Conservation (phyloP, 768 basidiomycete genomes). For the Serendipita sp. region DNA sequence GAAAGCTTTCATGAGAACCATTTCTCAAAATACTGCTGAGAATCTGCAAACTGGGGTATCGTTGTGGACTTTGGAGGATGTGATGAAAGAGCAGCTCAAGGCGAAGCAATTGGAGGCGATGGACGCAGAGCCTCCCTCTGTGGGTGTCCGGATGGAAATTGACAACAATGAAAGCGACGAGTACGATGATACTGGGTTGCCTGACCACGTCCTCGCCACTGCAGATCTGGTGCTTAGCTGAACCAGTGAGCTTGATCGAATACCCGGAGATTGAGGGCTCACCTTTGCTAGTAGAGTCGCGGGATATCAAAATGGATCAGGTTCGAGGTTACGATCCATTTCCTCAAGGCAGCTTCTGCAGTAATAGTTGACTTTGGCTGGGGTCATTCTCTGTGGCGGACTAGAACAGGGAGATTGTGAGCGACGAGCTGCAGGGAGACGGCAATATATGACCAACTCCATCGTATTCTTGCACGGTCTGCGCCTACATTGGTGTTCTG, state of each 20-base stretch:
- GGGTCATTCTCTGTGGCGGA: background rate
- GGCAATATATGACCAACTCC: background rate
- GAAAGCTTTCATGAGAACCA: slow-evolving; percentile 95
- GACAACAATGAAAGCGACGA: slow-evolving; percentile 43
- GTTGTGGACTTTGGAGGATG: slow-evolving; percentile 87
- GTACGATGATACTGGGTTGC: slow-evolving; percentile 45
- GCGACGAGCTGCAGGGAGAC: background rate
- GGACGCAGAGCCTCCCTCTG: slow-evolving; percentile 19
- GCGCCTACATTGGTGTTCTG: background rate
- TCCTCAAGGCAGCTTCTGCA: background rate
- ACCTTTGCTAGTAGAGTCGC: background rate
- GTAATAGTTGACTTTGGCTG: background rate
- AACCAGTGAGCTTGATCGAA: slow-evolving; percentile 10
- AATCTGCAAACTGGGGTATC: slow-evolving; percentile 83
- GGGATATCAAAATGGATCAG: slow-evolving; percentile 1
- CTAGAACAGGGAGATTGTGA: background rate
- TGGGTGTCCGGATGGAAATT: slow-evolving; percentile 23
- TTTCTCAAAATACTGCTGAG: slow-evolving; percentile 95
- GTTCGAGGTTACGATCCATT: background rate
- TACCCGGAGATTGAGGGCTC: background rate
- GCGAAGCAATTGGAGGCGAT: slow-evolving; percentile 51
- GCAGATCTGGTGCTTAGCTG: slow-evolving; percentile 26
- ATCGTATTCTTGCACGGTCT: background rate
- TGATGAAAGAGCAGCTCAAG: slow-evolving; percentile 71
- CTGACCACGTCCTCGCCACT: slow-evolving; percentile 44